Evolutionary conservation across 176 grass and related monocot genomes (phyloP).

Genomic region (Triticum timopheevii): DNA sequence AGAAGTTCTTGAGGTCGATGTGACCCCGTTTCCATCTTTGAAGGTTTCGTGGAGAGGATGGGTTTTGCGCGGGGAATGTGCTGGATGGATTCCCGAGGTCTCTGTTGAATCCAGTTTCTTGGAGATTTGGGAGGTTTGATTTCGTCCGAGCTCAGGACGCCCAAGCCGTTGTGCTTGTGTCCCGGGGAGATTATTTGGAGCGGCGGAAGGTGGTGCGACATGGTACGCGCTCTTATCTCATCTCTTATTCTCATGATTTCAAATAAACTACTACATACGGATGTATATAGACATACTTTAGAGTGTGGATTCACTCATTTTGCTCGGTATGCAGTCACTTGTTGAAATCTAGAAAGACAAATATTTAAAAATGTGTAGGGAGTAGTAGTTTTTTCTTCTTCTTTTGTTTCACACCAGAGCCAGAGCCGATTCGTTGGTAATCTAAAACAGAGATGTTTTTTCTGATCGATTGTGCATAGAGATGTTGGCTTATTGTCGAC

Average conservation of each 20-base stretch:
- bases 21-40: background rate
- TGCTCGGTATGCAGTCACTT: too few species aligned
- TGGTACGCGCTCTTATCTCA: background rate
- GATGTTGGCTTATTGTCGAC: background rate
- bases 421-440: background rate
- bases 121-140: background rate
- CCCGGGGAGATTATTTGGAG: background rate
- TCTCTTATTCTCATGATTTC: background rate
- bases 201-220: background rate
- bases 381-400: background rate
- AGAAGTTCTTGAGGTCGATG: background rate
- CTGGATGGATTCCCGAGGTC: background rate
- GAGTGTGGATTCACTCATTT: too few species aligned
- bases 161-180: background rate
- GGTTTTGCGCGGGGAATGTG: background rate
- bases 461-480: background rate
- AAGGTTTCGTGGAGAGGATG: background rate
- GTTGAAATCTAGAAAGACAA: too few species aligned
- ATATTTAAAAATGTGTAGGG: too few species aligned
- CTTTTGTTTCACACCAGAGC: background rate
- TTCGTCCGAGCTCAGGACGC: background rate
- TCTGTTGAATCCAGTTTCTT: too few species aligned
- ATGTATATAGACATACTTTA: too few species aligned
- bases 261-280: too few species aligned
- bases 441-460: background rate